Evolutionary conservation across 495 filamentous ascomycete genomes (phyloP).

Genomic region (Trichoderma erinaceum): DNA sequence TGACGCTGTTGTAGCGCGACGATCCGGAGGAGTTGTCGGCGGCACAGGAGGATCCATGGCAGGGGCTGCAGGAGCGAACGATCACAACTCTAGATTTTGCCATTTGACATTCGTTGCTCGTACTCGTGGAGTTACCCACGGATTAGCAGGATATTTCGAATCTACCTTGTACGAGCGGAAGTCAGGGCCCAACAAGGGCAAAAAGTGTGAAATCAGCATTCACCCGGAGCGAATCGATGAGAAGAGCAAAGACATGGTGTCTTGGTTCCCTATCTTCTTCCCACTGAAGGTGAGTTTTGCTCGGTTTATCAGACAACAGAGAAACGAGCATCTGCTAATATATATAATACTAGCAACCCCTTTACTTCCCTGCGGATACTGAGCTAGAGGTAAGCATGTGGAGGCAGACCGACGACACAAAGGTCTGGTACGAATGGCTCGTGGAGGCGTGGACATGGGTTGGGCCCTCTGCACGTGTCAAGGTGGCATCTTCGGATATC

Average conservation of each 20-base stretch:
- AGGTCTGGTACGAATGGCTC: constrained; percentile 99
- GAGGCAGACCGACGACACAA: constrained; percentile 87
- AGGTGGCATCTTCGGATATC: constrained; percentile 74
- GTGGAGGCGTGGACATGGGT: constrained; percentile 71
- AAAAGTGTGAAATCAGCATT: constrained; percentile 78
- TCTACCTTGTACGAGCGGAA: constrained; percentile 64
- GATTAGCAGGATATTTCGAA: constrained; percentile 93
- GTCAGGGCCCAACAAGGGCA: constrained; percentile 22
- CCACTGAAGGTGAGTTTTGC: constrained; percentile 68
- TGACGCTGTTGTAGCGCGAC: constrained; percentile 42
- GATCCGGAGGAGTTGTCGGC: constrained; percentile 47
- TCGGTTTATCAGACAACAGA: neutral
- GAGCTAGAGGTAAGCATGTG: constrained; percentile 90
- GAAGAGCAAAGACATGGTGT: constrained; percentile 93
- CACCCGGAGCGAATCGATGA: constrained; percentile 85
- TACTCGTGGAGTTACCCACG: constrained; percentile 79
- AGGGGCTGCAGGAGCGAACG: constrained; percentile 60
- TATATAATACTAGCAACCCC: constrained; percentile 54
- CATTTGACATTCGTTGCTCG: constrained; percentile 65
- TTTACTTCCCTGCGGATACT: constrained; percentile 78
- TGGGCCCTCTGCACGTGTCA: constrained; percentile 56
- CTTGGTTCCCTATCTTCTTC: constrained; percentile 98
- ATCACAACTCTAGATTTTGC: constrained; percentile 78
- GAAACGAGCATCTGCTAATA: constrained; percentile 19
- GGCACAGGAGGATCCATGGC: constrained; percentile 55